Evolutionary conservation across 768 basidiomycete species (phyloP).

Genomic region (Cantharellus cinnabarinus): DNA sequence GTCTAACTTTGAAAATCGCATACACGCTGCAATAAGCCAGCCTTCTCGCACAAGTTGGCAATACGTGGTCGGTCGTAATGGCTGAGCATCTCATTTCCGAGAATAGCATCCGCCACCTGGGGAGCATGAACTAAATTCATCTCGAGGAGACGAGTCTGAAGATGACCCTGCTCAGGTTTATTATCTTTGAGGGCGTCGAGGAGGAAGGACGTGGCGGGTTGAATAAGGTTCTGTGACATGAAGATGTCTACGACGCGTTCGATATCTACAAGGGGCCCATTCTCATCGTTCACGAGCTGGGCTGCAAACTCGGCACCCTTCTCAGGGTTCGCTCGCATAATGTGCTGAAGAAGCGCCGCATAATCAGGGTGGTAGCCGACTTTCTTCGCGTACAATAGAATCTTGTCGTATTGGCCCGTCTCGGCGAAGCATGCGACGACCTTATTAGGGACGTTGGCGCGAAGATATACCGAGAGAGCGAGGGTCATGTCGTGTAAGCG

Average conservation of each 20-base stretch:
- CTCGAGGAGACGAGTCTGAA: slow-evolving; percentile 91
- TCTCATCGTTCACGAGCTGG: slow-evolving; percentile 83
- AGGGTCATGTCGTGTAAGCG: slow-evolving; percentile 90
- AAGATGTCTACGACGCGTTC: slow-evolving; percentile 97
- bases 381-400: slow-evolving; percentile 92
- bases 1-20: slow-evolving; percentile 12
- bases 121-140: slow-evolving; percentile 97
- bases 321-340: slow-evolving; percentile 91
- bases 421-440: slow-evolving; percentile 98
- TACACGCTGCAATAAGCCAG: slow-evolving; percentile 83
- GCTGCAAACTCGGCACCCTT: slow-evolving; percentile 97
- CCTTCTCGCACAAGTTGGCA: slow-evolving; percentile 96
- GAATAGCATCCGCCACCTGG: slow-evolving; percentile 96
- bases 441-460: slow-evolving; percentile 96
- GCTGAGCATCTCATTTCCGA: slow-evolving; percentile 96
- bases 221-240: slow-evolving; percentile 99
- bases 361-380: slow-evolving; percentile 89
- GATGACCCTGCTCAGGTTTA: slow-evolving; percentile 84
- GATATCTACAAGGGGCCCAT: slow-evolving; percentile 78
- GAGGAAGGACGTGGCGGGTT: slow-evolving; percentile 94
- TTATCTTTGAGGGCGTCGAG: slow-evolving; percentile 97
- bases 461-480: slow-evolving; percentile 89
- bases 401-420: slow-evolving; percentile 96
- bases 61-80: slow-evolving; percentile 93
- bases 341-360: slow-evolving; percentile 75